Evolutionary conservation across 2,329 filamentous ascomycete genomes (phyloP).

Genomic region (Chaetomiaceae sp.): DNA sequence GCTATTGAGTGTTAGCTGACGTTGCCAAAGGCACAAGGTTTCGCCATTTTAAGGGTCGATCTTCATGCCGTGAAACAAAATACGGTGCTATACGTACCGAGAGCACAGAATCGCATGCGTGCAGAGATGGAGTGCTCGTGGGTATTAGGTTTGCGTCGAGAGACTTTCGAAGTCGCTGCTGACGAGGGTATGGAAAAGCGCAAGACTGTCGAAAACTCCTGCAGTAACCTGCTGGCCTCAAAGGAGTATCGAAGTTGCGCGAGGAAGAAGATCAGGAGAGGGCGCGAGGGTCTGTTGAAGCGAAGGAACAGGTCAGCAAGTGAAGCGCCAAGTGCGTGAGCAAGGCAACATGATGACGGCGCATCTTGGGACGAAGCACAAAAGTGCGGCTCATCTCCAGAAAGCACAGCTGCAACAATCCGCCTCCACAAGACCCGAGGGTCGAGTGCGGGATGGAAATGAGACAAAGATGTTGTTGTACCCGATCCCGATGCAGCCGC

Average conservation of each 20-base stretch:
- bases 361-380: neutral
- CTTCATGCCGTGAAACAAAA: slow-evolving; percentile 33
- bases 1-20: slow-evolving; percentile 30
- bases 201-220: slow-evolving; percentile 30
- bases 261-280: slow-evolving; percentile 23
- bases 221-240: slow-evolving; percentile 33
- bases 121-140: slow-evolving; percentile 1
- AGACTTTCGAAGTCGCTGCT: slow-evolving; percentile 28
- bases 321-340: neutral
- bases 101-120: slow-evolving; percentile 17
- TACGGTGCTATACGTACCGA: slow-evolving; percentile 16
- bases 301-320: slow-evolving; percentile 7
- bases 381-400: neutral
- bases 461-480: neutral
- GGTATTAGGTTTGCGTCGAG: slow-evolving; percentile 21
- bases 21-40: slow-evolving; percentile 34
- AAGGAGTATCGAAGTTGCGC: slow-evolving; percentile 31
- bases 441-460: neutral
- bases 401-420: neutral
- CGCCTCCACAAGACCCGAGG: too few species aligned
- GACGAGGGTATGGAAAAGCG: slow-evolving; percentile 22
- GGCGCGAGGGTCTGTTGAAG: slow-evolving; percentile 21
- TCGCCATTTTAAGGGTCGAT: slow-evolving; percentile 33
- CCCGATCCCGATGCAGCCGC: neutral
- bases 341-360: too few species aligned